Conservation (phyloP, 768 basidiomycete species). For the Exidia glandulosa region DNA sequence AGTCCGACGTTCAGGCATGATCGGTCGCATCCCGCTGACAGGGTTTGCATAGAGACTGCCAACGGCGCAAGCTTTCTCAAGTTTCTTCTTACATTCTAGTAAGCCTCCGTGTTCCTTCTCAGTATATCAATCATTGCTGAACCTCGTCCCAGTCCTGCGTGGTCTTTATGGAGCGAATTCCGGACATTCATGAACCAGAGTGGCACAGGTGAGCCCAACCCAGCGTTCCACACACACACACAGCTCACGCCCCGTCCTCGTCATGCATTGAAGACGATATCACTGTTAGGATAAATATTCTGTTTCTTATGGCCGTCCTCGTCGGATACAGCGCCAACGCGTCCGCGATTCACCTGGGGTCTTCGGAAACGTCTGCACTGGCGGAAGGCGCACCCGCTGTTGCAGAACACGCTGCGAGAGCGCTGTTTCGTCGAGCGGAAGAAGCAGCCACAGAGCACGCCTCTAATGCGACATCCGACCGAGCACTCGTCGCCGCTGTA, state of each 20-base stretch:
- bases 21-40: background rate
- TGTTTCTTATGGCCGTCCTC: conserved; percentile 20
- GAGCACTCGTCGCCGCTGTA: background rate
- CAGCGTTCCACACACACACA: too few relatives aligned
- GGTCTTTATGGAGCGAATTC: conserved; percentile 21
- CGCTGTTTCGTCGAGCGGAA: background rate
- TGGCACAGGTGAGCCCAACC: too few relatives aligned
- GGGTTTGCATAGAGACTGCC: conserved; percentile 9
- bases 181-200: conserved; percentile 20
- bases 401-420: background rate
- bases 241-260: too few relatives aligned
- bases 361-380: background rate
- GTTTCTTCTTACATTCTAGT: conserved; percentile 13
- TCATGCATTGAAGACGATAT: too few relatives aligned
- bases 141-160: conserved; percentile 17
- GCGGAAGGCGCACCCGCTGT: background rate
- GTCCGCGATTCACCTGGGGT: conserved; percentile 15
- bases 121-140: conserved; percentile 11
- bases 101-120: conserved; percentile 2
- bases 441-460: background rate
- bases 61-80: conserved; percentile 11
- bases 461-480: background rate
- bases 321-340: conserved; percentile 24
- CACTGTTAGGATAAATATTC: conserved; percentile 18
- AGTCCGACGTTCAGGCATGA: background rate